These are phyloP conservation scores for Capsicum baccatum DNA, from an alignment of 257 asterid genomes.

Conservation along the genomic window DNA sequence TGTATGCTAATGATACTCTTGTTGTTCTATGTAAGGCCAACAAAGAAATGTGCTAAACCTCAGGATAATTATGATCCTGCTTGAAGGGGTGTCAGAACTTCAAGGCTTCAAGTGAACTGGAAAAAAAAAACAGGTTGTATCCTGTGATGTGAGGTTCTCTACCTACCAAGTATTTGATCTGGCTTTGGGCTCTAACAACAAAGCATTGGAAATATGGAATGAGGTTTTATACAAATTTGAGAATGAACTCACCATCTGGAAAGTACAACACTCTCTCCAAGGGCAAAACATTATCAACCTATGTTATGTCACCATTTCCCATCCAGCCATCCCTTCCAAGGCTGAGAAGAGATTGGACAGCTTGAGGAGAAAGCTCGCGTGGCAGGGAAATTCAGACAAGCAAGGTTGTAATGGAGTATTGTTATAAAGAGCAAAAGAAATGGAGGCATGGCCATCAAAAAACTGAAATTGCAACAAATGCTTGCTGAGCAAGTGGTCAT, in stretches of 20 bases:
- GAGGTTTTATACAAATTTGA: background rate
- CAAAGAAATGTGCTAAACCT: background rate
- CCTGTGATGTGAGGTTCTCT: conserved; percentile 2
- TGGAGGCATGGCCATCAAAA: too few species aligned
- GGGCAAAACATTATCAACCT: background rate
- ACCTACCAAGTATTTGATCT: background rate
- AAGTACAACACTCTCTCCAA: background rate
- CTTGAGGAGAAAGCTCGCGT: too few species aligned
- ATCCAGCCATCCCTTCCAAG: too few species aligned
- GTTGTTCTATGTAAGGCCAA: background rate
- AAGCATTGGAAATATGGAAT: background rate
- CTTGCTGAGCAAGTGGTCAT: too few species aligned
- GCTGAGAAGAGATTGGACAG: too few species aligned
- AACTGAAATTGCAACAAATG: too few species aligned
- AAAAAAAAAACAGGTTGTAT: background rate
- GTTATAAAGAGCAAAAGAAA: too few species aligned
- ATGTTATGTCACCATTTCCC: too few species aligned
- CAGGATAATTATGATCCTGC: background rate
- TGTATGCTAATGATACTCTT: background rate
- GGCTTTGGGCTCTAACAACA: background rate
- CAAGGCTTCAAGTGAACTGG: background rate
- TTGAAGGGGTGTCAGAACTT: background rate
- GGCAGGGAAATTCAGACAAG: too few species aligned
- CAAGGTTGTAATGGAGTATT: too few species aligned
- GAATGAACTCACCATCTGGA: background rate